Evolutionary conservation across 2,329 filamentous ascomycete species (phyloP), one percentile per base, ranked within the genome.

Genomic region (Magnaporthiopsis rhizophila): DNA sequence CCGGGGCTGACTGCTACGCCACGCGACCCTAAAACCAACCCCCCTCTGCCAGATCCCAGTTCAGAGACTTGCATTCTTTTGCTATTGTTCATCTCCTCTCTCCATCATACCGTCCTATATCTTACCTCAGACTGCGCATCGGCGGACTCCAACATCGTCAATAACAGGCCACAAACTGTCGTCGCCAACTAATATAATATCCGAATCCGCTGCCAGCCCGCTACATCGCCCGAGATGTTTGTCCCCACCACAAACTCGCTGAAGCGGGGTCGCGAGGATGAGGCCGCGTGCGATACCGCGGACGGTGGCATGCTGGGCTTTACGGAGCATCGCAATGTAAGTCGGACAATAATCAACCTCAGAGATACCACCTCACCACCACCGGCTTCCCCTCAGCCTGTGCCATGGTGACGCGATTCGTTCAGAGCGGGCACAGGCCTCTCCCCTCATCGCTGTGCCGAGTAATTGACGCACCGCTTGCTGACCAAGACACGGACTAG

Each of bases 241-340:
- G 62, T 63, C 26, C 66, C 34, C 24, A 69, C 74, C 56, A 77
- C 79, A 38, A 67, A 71, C 26, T 73, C 74, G 62, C 75, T 79
- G 63, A 83, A 83, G 74, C 75, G 81, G 60, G 72, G 71, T 64
- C 74, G 80, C 36, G 80, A 83, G 34, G 79, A 81, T 26, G 80
- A 81, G 28, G 68, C 68, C 28, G 75, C 78, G n/a, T 58, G 58
- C 18, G 66, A 78, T 26, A 65, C 76, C n/a, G 70, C 69, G 53
- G 72, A 72, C 56, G 74, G 72, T 58, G 68, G 69, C 50, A 71
- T 71, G 66, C 59, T 75, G 64, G 80, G 80, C 68, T 82, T 83
- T 66, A 77, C 75, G 4, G 80, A 83, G 71, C 81, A 83, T 69
- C 76, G 81, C 70, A 81, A 78, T 69, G 81, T 83, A 74, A 70